Evolutionary conservation across 371 early-diverging fungal species (phyloP).

Genomic region (Basidiobolus meristosporus): DNA sequence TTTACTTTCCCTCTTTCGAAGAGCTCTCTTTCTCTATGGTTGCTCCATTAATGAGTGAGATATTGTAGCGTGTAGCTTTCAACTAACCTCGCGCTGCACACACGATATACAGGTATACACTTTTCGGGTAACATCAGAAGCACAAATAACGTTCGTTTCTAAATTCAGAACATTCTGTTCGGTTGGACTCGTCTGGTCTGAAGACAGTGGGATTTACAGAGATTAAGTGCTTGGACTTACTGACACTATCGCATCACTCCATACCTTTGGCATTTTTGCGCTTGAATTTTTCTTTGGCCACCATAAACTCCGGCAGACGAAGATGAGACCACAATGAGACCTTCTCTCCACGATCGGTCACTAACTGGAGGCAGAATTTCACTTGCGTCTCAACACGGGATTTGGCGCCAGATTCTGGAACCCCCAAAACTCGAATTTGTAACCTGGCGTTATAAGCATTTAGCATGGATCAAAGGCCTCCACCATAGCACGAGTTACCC

Average conservation of each 20-base stretch:
- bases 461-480: too few relatives aligned
- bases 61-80: background rate
- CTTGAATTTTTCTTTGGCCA: slow-evolving; percentile 48
- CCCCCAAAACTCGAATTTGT: slow-evolving; percentile 45
- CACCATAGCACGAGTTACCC: too few relatives aligned
- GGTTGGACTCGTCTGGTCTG: slow-evolving; percentile 2
- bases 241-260: background rate
- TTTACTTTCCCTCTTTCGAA: slow-evolving; percentile 27
- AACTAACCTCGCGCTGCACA: slow-evolving; percentile 55
- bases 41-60: slow-evolving; percentile 1
- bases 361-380: slow-evolving; percentile 70
- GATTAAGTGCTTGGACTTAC: too few relatives aligned
- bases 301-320: slow-evolving; percentile 64
- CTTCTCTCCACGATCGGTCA: slow-evolving; percentile 56
- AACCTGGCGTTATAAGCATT: slow-evolving; percentile 1
- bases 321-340: slow-evolving; percentile 69
- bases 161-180: slow-evolving; percentile 30
- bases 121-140: slow-evolving; percentile 55
- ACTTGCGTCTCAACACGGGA: slow-evolving; percentile 91
- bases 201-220: too few relatives aligned
- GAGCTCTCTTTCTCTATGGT: slow-evolving; percentile 22
- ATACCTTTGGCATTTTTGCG: slow-evolving; percentile 4
- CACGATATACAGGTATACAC: slow-evolving; percentile 73
- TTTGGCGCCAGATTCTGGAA: slow-evolving; percentile 64
- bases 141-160: slow-evolving; percentile 70